These are phyloP conservation scores for Debaryomyces hansenii DNA, from an alignment of 805 yeast genomes.

Conservation along the genomic window DNA sequence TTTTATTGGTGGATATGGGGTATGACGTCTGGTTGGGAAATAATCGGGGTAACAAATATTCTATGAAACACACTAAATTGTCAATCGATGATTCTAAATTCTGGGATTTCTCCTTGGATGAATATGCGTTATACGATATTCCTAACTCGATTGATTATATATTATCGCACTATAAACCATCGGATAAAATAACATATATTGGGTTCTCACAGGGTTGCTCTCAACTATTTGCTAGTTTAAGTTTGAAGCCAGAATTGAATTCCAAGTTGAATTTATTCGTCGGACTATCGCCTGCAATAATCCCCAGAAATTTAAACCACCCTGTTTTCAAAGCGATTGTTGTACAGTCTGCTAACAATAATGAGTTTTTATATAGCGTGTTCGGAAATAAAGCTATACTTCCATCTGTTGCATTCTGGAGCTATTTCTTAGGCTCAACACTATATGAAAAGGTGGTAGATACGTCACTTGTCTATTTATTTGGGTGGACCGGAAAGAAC, in stretches of 20 bases:
- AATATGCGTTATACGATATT: slow-evolving; percentile 30
- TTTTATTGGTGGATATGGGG: slow-evolving; percentile 19
- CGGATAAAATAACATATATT: slow-evolving; percentile 21
- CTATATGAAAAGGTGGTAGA: slow-evolving; percentile 26
- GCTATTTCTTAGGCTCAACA: slow-evolving; percentile 18
- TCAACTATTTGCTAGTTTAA: slow-evolving; percentile 30
- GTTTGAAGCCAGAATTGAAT: slow-evolving; percentile 24
- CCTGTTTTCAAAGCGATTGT: slow-evolving; percentile 25
- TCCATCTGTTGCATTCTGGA: slow-evolving; percentile 32
- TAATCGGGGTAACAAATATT: slow-evolving; percentile 29
- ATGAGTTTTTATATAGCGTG: slow-evolving; percentile 20
- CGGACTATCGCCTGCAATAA: slow-evolving; percentile 30
- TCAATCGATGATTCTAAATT: slow-evolving; percentile 22
- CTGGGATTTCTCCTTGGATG: slow-evolving; percentile 34
- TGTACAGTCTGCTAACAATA: slow-evolving; percentile 23
- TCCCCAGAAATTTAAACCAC: slow-evolving; percentile 24
- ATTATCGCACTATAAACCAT: slow-evolving; percentile 13
- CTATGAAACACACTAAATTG: slow-evolving; percentile 27
- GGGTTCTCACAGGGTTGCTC: slow-evolving; percentile 35
- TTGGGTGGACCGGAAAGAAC: slow-evolving; percentile 29
- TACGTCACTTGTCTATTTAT: slow-evolving; percentile 19
- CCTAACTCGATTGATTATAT: slow-evolving; percentile 27
- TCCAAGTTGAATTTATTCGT: slow-evolving; percentile 21
- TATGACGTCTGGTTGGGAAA: slow-evolving; percentile 28
- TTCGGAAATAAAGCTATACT: slow-evolving; percentile 29